phyloP scores from a whole-genome alignment of 306 rosid species.

The Quercus wislizeni region DNA sequence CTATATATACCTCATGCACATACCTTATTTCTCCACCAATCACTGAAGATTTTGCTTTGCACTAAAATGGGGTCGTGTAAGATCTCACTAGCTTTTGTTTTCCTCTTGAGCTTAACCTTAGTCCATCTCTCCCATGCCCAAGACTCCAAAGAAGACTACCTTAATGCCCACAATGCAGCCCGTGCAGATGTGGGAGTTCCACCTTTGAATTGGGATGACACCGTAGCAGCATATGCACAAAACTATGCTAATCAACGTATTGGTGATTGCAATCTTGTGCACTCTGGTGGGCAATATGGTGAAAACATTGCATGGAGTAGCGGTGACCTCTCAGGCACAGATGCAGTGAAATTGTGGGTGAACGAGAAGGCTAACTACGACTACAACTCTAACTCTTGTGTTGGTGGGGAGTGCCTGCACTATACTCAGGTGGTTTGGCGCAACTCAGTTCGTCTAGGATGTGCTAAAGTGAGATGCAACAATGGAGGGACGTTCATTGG shows the following conservation, averaged over 20 bases:
- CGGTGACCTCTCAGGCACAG: constrained; percentile 6
- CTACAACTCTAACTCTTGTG: constrained; percentile 31
- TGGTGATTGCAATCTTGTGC: constrained; percentile 21
- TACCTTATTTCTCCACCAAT: neutral
- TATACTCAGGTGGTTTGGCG: too few relatives aligned
- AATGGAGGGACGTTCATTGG: too few relatives aligned
- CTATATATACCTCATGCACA: neutral
- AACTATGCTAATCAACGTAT: constrained; percentile 17
- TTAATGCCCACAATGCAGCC: neutral
- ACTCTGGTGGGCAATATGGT: constrained; percentile 33
- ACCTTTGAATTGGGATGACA: constrained; percentile 13
- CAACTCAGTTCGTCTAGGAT: too few relatives aligned
- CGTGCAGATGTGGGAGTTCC: constrained; percentile 17
- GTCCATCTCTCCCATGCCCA: constrained; percentile 15
- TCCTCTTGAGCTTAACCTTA: neutral
- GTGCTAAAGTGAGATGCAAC: too few relatives aligned
- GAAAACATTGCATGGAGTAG: constrained; percentile 35
- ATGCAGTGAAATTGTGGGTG: constrained; percentile 47
- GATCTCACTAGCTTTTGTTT: neutral
- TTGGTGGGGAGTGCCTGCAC: too few relatives aligned
- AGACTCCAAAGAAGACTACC: too few relatives aligned
- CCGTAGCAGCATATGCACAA: constrained; percentile 19
- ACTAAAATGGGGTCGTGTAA: neutral
- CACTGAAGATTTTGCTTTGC: neutral
- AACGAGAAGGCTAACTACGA: constrained; percentile 29